Percentiles rank a stretch among this genome's conserved stretches.
Evolutionary conservation across 345 rosid genomes (phyloP).

Genomic region (Aquilaria malaccensis): DNA sequence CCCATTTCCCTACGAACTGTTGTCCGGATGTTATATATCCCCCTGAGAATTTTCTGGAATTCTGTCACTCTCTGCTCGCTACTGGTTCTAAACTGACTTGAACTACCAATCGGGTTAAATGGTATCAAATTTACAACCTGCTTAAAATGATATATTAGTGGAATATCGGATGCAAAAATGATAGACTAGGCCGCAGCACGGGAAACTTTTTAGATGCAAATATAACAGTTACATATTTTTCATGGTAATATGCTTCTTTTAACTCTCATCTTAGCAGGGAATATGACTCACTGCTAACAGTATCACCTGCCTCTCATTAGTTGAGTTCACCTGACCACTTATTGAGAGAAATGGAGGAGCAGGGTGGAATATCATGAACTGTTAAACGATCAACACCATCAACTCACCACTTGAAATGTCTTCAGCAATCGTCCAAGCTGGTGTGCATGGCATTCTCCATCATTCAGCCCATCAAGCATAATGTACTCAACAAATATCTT

Average conservation of each 20-base stretch:
- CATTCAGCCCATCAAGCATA: constrained; percentile 94
- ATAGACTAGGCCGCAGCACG: neutral
- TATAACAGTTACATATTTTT: neutral
- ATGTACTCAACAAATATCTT: constrained; percentile 89
- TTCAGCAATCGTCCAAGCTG: constrained; percentile 71
- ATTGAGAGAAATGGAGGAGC: too few species aligned
- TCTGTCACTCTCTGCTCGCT: constrained; percentile 42
- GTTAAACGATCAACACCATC: constrained; percentile 3
- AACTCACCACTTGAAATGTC: constrained; percentile 80
- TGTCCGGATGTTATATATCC: constrained; percentile 63
- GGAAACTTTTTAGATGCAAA: neutral
- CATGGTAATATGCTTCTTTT: neutral
- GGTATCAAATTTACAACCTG: constrained; percentile 97
- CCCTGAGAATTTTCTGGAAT: constrained; percentile 84
- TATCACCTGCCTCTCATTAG: too few species aligned
- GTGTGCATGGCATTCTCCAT: constrained; percentile 80
- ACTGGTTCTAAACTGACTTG: constrained; percentile 63
- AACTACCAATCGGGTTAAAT: constrained; percentile 75
- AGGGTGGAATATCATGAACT: too few species aligned
- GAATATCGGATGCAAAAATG: constrained; percentile 3
- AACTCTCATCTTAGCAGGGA: too few species aligned
- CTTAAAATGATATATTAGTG: constrained; percentile 5
- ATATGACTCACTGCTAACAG: too few species aligned
- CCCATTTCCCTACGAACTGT: constrained; percentile 89
- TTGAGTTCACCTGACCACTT: too few species aligned